phyloP scores from a whole-genome alignment of 2,329 filamentous ascomycete genomes.

The Hyphodiscus sp. region DNA sequence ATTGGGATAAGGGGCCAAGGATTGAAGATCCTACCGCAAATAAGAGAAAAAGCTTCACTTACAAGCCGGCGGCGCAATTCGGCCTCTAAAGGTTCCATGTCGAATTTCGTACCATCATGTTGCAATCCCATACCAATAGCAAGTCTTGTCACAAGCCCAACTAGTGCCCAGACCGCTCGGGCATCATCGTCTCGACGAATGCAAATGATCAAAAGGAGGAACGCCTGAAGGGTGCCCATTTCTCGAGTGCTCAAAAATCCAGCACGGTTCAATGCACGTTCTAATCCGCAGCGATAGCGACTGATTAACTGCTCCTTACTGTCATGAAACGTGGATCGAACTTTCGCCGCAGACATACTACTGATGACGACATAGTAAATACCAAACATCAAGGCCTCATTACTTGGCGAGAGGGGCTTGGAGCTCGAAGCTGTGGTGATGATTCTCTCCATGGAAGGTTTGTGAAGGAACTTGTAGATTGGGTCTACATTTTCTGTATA shows the following conservation, averaged over 20 bases:
- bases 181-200: not conserved
- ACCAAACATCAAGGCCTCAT: slow-evolving; percentile 59
- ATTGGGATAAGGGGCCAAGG: not conserved
- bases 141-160: slow-evolving; percentile 12
- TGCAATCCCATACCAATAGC: slow-evolving; percentile 37
- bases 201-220: not conserved
- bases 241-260: not conserved
- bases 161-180: not conserved
- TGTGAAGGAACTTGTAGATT: not conserved
- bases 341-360: slow-evolving; percentile 36
- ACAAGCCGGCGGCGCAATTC: slow-evolving; percentile 49
- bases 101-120: slow-evolving; percentile 33
- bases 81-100: slow-evolving; percentile 39
- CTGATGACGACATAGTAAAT: slow-evolving; percentile 53
- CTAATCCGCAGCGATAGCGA: not conserved
- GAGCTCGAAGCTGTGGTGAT: not conserved
- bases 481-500: not conserved
- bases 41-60: not conserved
- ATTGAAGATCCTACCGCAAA: not conserved
- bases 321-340: not conserved
- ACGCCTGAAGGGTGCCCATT: not conserved
- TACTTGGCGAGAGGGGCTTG: not conserved
- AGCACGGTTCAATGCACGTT: not conserved
- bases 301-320: not conserved
- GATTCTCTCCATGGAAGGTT: not conserved